Evolutionary conservation across 1,284 basidiomycete genomes (phyloP).

Genomic region (Ceratobasidium sp.): DNA sequence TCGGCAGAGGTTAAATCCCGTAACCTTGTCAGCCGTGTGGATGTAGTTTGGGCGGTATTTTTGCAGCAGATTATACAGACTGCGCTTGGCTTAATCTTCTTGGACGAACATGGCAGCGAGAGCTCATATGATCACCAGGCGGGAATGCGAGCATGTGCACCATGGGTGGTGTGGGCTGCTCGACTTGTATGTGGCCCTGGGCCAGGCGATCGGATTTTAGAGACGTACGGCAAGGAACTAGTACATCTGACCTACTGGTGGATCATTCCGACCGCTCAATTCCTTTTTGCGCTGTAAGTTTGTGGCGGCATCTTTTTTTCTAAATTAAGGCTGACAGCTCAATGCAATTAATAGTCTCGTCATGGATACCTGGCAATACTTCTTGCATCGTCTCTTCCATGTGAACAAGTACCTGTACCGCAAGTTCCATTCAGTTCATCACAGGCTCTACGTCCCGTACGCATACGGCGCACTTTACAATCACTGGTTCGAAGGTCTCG

Average conservation of each 20-base stretch:
- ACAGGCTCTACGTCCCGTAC: constrained; percentile 96
- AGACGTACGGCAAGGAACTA: constrained; percentile 65
- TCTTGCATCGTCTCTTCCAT: constrained; percentile 93
- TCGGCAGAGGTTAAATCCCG: constrained; percentile 80
- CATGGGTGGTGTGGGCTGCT: constrained; percentile 61
- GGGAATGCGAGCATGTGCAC: constrained; percentile 61
- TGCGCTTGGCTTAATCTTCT: constrained; percentile 71
- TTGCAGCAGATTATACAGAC: constrained; percentile 92
- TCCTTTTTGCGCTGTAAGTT: constrained; percentile 87
- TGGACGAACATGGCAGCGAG: constrained; percentile 62
- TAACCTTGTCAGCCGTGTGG: constrained; percentile 78
- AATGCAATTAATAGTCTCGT: constrained; percentile 74
- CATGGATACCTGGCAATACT: constrained; percentile 99
- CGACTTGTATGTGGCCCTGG: constrained; percentile 62
- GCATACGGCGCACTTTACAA: constrained; percentile 98
- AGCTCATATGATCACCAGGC: constrained; percentile 67
- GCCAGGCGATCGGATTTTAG: constrained; percentile 58
- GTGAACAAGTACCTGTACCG: constrained; percentile 91
- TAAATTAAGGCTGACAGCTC: constrained; percentile 41
- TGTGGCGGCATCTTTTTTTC: constrained; percentile 1
- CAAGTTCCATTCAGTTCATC: constrained; percentile 94
- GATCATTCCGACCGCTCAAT: constrained; percentile 83
- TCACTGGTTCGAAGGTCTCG: constrained; percentile 93
- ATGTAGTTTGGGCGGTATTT: constrained; percentile 85
- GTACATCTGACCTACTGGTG: constrained; percentile 93